A percentile compares a stretch with the other conserved stretches of the same genome.
Conservation (phyloP, 1,284 basidiomycete genomes). For the Retiboletus flavoniger region DNA sequence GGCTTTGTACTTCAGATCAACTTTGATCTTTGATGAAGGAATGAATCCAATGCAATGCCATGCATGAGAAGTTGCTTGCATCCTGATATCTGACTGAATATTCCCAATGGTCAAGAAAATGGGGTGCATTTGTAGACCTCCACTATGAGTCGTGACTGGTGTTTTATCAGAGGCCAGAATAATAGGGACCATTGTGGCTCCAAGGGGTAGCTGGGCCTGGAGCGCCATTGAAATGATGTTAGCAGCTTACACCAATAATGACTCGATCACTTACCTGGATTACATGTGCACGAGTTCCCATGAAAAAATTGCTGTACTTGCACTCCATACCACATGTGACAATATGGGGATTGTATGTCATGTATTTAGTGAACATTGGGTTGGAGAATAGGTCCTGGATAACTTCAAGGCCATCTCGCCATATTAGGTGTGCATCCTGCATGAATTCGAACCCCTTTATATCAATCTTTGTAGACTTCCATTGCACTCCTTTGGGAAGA, state of each 20-base stretch:
- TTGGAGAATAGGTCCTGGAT: conserved; percentile 1
- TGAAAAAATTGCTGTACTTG: neutral
- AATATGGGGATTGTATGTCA: conserved; percentile 4
- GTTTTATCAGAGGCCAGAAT: too few relatives aligned
- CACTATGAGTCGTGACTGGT: too few relatives aligned
- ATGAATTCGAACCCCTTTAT: neutral
- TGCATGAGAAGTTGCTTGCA: neutral
- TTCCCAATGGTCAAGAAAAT: neutral
- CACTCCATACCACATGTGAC: neutral
- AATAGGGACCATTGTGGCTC: too few relatives aligned
- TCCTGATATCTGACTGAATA: neutral
- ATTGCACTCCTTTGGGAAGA: neutral
- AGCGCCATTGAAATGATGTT: too few relatives aligned
- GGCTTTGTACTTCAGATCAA: too few relatives aligned
- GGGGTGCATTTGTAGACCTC: neutral
- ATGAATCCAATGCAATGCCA: neutral
- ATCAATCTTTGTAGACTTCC: neutral
- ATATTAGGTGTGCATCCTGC: neutral
- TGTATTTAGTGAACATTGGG: conserved; percentile 1
- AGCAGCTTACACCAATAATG: neutral
- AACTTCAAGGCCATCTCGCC: neutral
- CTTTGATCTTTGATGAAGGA: too few relatives aligned
- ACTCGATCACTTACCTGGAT: neutral
- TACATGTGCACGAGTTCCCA: neutral
- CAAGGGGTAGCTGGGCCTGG: too few relatives aligned